A percentile compares a stretch with the other conserved stretches of the same genome.
Conservation (phyloP, 768 basidiomycete genomes). For the Dacryopinax primogenitus region DNA sequence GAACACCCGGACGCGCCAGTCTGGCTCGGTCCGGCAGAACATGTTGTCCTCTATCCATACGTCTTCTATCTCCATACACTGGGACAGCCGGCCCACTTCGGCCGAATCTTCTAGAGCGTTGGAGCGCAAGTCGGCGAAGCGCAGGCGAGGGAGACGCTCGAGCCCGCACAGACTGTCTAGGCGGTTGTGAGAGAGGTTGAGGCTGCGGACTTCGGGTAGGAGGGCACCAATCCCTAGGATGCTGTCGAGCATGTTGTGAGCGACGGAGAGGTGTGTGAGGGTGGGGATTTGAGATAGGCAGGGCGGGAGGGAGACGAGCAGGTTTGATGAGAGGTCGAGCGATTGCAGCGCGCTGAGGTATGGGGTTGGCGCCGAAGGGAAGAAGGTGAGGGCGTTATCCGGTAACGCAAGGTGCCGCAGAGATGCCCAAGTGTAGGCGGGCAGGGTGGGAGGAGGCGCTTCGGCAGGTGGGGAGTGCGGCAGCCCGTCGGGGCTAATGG, state of each 20-base stretch:
- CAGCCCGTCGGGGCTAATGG: slow-evolving; percentile 25
- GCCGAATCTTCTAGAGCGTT: slow-evolving; percentile 72
- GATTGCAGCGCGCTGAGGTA: slow-evolving; percentile 63
- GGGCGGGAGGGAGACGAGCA: slow-evolving; percentile 75
- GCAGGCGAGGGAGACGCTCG: slow-evolving; percentile 73
- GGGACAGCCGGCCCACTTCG: slow-evolving; percentile 71
- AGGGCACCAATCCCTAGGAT: slow-evolving; percentile 75
- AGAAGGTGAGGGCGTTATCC: slow-evolving; percentile 69
- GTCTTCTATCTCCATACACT: slow-evolving; percentile 63
- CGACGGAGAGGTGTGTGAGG: slow-evolving; percentile 83
- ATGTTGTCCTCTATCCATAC: slow-evolving; percentile 82
- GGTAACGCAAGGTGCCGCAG: slow-evolving; percentile 63
- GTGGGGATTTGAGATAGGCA: slow-evolving; percentile 62
- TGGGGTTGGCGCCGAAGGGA: slow-evolving; percentile 53
- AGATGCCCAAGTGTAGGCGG: slow-evolving; percentile 57
- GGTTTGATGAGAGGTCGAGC: slow-evolving; percentile 82
- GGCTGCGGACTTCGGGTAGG: slow-evolving; percentile 58
- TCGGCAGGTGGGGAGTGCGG: slow-evolving; percentile 14
- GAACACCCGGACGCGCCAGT: slow-evolving; percentile 67
- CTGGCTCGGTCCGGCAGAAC: slow-evolving; percentile 52
- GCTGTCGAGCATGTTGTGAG: slow-evolving; percentile 95
- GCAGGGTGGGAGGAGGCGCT: slow-evolving; percentile 28
- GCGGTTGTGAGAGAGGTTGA: slow-evolving; percentile 77
- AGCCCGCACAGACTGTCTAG: slow-evolving; percentile 91
- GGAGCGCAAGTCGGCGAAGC: slow-evolving; percentile 68